These are phyloP conservation scores for Paraconiothyrium sp. DNA, from an alignment of 2,329 filamentous ascomycete species.

Conservation along the genomic window DNA sequence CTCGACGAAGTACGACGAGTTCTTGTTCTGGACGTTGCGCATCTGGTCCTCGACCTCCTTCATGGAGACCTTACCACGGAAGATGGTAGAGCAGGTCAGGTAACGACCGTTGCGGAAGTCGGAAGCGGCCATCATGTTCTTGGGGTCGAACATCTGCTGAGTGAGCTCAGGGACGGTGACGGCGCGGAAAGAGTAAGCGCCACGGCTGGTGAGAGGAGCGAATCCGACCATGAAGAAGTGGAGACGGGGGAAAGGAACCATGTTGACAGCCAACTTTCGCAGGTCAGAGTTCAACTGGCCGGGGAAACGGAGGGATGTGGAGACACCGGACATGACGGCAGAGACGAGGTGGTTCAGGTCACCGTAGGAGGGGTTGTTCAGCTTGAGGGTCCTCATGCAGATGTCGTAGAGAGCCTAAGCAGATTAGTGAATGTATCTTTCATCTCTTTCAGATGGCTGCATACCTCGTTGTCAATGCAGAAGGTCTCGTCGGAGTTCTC, in stretches of 20 bases:
- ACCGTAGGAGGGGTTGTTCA: conserved; percentile 97
- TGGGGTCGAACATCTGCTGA: conserved; percentile 99
- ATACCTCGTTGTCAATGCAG: conserved; percentile 98
- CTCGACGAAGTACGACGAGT: conserved; percentile 99
- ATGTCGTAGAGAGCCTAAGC: conserved; percentile 92
- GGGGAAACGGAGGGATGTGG: conserved; percentile 98
- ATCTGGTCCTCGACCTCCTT: conserved; percentile 99
- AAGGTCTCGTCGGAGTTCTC: conserved; percentile 99
- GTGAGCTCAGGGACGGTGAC: conserved; percentile 98
- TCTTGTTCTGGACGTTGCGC: conserved; percentile 99
- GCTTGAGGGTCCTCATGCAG: conserved; percentile 99
- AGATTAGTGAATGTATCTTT: neutral
- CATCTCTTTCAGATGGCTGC: neutral
- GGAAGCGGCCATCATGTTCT: conserved; percentile 99
- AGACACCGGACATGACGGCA: conserved; percentile 99
- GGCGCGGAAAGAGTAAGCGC: conserved; percentile 94
- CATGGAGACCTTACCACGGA: conserved; percentile 99
- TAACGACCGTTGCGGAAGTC: conserved; percentile 99
- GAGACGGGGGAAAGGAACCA: conserved; percentile 99
- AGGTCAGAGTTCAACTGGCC: conserved; percentile 99
- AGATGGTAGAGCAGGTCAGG: conserved; percentile 99
- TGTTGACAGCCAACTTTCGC: conserved; percentile 99
- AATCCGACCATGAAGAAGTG: conserved; percentile 99
- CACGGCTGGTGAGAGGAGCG: conserved; percentile 93
- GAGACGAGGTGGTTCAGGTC: conserved; percentile 99